Conservation (phyloP, 352 stramenopile species). For the Sclerospora graminicola region DNA sequence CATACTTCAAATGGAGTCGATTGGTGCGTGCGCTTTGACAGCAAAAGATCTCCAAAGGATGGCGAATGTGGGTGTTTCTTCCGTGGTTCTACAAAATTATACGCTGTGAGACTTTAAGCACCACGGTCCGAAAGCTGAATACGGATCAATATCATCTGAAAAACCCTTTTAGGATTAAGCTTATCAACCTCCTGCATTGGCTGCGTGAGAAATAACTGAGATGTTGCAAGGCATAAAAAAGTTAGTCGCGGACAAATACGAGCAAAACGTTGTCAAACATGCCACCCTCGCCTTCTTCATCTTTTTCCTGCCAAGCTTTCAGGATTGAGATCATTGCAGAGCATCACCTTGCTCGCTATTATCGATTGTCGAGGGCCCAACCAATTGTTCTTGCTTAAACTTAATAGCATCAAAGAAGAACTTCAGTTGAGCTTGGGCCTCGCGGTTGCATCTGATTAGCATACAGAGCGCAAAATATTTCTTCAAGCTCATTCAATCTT, state of each 20-base stretch:
- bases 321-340: slow-evolving; percentile 57
- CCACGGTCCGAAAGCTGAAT: slow-evolving; percentile 79
- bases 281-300: slow-evolving; percentile 65
- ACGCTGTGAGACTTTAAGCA: slow-evolving; percentile 13
- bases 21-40: slow-evolving; percentile 39
- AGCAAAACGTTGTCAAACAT: slow-evolving; percentile 1
- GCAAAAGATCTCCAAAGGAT: slow-evolving; percentile 60
- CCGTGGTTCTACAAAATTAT: slow-evolving; percentile 34
- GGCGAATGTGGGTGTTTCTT: slow-evolving; percentile 32
- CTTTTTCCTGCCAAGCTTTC: slow-evolving; percentile 51
- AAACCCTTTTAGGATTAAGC: slow-evolving; percentile 78
- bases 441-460: slow-evolving; percentile 59
- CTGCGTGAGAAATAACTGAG: slow-evolving; percentile 73
- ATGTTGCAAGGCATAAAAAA: slow-evolving; percentile 4
- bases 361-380: slow-evolving; percentile 21
- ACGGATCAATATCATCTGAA: slow-evolving; percentile 61
- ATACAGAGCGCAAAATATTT: neutral
- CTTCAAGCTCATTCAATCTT: neutral
- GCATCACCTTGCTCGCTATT: slow-evolving; percentile 38
- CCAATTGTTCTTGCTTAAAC: slow-evolving; percentile 59
- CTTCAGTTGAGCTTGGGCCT: too few relatives aligned
- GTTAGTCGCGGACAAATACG: neutral
- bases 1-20: slow-evolving; percentile 53
- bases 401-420: too few relatives aligned
- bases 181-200: slow-evolving; percentile 84